Evolutionary conservation across 805 yeast species (phyloP), one percentile per base, ranked within the genome.

Genomic region (Ogataea paradorogensis): DNA sequence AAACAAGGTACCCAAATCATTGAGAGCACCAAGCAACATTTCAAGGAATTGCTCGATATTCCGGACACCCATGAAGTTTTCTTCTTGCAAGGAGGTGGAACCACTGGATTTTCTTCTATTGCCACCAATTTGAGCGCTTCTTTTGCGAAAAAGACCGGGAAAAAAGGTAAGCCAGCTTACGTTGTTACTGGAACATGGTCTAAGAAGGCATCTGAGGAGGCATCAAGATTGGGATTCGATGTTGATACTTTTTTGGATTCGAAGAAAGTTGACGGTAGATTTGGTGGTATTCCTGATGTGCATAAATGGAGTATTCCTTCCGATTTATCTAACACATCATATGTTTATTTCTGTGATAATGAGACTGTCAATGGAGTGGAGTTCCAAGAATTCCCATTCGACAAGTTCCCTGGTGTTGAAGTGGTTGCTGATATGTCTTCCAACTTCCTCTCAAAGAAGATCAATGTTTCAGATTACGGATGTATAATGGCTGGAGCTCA

Each of bases 21-120:
- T 47, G 82, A 88, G 47, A 76, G 76, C 48, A 80, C 98, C 30
- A 88, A 86, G 65, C 67, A 64, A 29, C 76, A 82, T 55, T 67
- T 93, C 56, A 69, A 56, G 27, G 66, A 84, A 56, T 67, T 93
- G 40, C 65, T 89, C 59, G 58, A 70, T 43, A 78, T 93, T 35
- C 98, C 98, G 23, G 95, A 86, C 45, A 83, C 95, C 23, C 95
- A 93, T 61, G 97, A 89, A 62, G 91, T 91, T 2, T 82, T 93
- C 61, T 93, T 91, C 67, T 65, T 91, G 66, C 99, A 93, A 69
- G 98, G 99, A 50, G 99, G 99, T 47, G 99, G 98, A 45, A 91
- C 98, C 37, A 84, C 89, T 22, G 98, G 96, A 5, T 93, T 93
- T 53, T 85, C 98, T 3, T 80, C 96, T 5, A 73, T 87, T 33